Percentiles rank a stretch among this genome's conserved stretches.
phyloP scores from a whole-genome alignment of 208 protist species.

The Acanthamoeba royreba region DNA sequence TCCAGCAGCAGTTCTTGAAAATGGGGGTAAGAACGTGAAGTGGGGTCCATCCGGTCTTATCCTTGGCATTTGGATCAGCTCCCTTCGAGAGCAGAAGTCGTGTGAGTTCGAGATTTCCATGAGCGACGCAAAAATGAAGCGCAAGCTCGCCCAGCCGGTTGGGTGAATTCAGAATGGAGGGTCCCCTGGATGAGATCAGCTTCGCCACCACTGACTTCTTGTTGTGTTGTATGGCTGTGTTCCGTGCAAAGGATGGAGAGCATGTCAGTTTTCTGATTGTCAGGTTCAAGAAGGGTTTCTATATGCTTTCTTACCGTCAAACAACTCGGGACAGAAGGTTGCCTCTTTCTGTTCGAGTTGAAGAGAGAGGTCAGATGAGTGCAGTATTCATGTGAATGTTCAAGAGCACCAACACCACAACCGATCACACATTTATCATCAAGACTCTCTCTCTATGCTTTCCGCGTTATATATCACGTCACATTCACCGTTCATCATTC shows the following conservation, averaged over 20 bases:
- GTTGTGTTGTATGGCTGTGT: neutral
- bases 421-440: too few species aligned
- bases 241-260: neutral
- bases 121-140: slow-evolving; percentile 32
- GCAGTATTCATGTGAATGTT: too few species aligned
- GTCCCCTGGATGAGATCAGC: neutral
- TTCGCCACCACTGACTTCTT: neutral
- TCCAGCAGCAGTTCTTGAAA: neutral
- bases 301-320: neutral
- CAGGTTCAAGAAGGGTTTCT: neutral
- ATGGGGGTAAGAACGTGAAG: neutral
- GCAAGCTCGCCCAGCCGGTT: slow-evolving; percentile 28
- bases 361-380: neutral
- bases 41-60: slow-evolving; percentile 40
- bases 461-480: too few species aligned
- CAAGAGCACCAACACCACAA: too few species aligned
- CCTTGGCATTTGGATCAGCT: slow-evolving; percentile 30
- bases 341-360: neutral
- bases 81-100: slow-evolving; percentile 1
- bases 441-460: too few species aligned
- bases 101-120: slow-evolving; percentile 4
- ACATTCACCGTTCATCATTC: too few species aligned
- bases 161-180: neutral
- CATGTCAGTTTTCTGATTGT: neutral
- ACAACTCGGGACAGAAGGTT: slow-evolving; percentile 26